These are phyloP conservation scores for Globisporangium perplexum DNA, from an alignment of 352 stramenopile species.

Conservation along the genomic window DNA sequence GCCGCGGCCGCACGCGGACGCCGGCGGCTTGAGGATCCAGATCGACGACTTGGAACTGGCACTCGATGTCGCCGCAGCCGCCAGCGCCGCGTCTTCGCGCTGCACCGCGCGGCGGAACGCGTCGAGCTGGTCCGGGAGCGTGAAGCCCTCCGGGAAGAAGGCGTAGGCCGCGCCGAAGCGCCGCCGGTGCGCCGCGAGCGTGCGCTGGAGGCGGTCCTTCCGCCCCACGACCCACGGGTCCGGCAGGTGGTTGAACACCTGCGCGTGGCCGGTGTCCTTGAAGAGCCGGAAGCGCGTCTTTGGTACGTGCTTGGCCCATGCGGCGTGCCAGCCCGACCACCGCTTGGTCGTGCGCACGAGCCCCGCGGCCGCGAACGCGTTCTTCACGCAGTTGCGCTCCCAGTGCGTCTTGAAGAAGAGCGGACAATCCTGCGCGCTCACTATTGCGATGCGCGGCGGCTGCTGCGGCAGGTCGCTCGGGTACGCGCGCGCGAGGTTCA, in stretches of 20 bases:
- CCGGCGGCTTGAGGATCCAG: conserved; percentile 88
- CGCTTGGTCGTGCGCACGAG: conserved; percentile 60
- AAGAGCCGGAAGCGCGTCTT: conserved; percentile 56
- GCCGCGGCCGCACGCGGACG: conserved; percentile 79
- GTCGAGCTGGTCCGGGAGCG: conserved; percentile 68
- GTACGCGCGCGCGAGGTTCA: conserved; percentile 46
- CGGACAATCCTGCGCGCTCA: conserved; percentile 32
- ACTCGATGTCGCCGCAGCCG: not conserved
- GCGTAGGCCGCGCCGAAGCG: conserved; percentile 53
- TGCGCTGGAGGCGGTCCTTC: conserved; percentile 87
- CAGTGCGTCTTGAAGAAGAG: conserved; percentile 85
- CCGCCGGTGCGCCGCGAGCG: conserved; percentile 47
- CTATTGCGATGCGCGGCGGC: conserved; percentile 20
- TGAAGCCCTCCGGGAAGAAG: conserved; percentile 85
- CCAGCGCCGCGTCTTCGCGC: conserved; percentile 18
- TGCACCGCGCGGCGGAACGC: conserved; percentile 45
- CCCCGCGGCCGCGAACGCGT: conserved; percentile 76
- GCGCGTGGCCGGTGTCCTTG: conserved; percentile 23
- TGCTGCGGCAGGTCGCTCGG: not conserved
- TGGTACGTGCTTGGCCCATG: conserved; percentile 69
- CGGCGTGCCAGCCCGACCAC: conserved; percentile 45
- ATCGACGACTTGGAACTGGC: conserved; percentile 20
- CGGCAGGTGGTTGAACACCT: conserved; percentile 88
- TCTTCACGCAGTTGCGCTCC: conserved; percentile 92
- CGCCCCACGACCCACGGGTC: conserved; percentile 88